Evolutionary conservation across 352 stramenopile species (phyloP).

Genomic region (Globisporangium megalacanthum): DNA sequence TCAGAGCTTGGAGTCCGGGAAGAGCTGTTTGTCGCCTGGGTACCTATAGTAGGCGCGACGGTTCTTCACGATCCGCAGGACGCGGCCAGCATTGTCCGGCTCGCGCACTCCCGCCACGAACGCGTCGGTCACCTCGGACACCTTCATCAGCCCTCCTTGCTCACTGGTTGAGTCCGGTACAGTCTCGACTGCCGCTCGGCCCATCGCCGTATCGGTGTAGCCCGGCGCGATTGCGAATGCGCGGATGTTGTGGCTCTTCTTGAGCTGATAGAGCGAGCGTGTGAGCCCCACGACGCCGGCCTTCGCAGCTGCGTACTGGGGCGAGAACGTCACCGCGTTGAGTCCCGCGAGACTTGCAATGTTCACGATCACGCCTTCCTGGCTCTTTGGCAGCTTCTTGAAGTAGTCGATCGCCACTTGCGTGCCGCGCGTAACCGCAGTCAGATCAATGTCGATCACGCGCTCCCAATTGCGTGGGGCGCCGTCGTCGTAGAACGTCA

Average conservation of each 20-base stretch:
- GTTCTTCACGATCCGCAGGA: constrained; percentile 39
- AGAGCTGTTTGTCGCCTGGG: constrained; percentile 56
- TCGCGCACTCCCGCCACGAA: constrained; percentile 47
- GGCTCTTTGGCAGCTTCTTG: constrained; percentile 46
- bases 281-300: constrained; percentile 69
- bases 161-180: constrained; percentile 44
- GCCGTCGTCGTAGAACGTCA: constrained; percentile 44
- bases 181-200: constrained; percentile 25
- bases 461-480: constrained; percentile 44
- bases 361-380: constrained; percentile 2
- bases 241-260: constrained; percentile 66
- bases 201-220: constrained; percentile 70
- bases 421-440: constrained; percentile 61
- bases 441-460: constrained; percentile 71
- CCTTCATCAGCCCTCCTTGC: constrained; percentile 37
- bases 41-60: constrained; percentile 51
- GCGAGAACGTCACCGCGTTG: constrained; percentile 41
- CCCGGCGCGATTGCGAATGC: constrained; percentile 56
- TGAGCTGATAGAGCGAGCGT: constrained; percentile 49
- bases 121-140: constrained; percentile 43
- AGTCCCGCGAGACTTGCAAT: neutral
- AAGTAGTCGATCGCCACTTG: constrained; percentile 56
- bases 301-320: constrained; percentile 70
- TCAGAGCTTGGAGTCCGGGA: constrained; percentile 52
- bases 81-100: constrained; percentile 52